Evolutionary conservation across 75 land plant species (phyloP).

Genomic region (Picea glauca): DNA sequence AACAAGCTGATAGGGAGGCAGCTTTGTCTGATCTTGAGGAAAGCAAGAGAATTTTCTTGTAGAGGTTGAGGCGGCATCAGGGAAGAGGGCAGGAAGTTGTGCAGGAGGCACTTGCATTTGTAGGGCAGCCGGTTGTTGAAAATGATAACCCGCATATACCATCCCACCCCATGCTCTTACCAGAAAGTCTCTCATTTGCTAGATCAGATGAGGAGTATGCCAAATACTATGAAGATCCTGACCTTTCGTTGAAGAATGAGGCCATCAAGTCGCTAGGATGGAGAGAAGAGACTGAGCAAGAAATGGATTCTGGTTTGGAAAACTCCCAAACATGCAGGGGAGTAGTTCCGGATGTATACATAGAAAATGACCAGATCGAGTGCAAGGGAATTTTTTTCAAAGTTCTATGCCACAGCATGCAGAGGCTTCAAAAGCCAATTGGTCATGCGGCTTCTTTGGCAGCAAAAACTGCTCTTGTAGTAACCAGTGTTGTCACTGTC

Average conservation of each 20-base stretch:
- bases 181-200: too few relatives aligned
- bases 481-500: neutral
- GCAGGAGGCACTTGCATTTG: slow-evolving; percentile 43
- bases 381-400: neutral
- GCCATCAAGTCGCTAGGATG: neutral
- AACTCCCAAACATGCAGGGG: neutral
- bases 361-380: neutral
- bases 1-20: slow-evolving; percentile 28
- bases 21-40: slow-evolving; percentile 48
- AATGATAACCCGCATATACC: neutral
- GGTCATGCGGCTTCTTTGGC: neutral
- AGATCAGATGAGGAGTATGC: too few relatives aligned
- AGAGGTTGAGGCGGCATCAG: slow-evolving; percentile 22
- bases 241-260: too few relatives aligned
- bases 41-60: slow-evolving; percentile 32
- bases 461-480: neutral
- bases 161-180: neutral
- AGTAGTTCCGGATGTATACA: neutral
- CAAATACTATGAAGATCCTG: too few relatives aligned
- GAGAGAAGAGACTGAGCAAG: neutral
- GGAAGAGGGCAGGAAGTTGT: slow-evolving; percentile 37
- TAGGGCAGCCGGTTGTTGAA: slow-evolving; percentile 25
- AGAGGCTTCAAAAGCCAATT: neutral
- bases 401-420: neutral
- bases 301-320: neutral